Evolutionary conservation across 495 filamentous ascomycete species (phyloP).

Genomic region (Xylaria palmicola): DNA sequence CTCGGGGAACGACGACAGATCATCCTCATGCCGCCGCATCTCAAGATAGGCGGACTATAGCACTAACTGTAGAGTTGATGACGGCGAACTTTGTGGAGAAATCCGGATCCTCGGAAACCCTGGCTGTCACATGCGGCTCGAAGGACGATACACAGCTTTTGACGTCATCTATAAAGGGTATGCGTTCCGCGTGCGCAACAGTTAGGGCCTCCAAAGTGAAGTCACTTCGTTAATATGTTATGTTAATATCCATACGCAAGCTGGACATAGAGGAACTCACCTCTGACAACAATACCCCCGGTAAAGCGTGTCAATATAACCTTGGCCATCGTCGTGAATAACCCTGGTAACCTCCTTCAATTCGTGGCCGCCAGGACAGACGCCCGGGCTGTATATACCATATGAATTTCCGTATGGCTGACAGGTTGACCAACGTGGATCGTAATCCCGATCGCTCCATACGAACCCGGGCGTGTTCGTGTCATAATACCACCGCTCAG

Average conservation of each 20-base stretch:
- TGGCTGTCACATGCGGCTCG: not conserved
- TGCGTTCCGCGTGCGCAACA: no score
- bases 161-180: not conserved
- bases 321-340: not conserved
- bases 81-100: not conserved
- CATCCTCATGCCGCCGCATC: not conserved
- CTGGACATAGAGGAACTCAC: not conserved
- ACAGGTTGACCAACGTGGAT: not conserved
- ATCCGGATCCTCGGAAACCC: no score
- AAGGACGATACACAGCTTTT: not conserved
- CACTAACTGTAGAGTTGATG: not conserved
- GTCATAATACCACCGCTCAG: not conserved
- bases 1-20: not conserved
- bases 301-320: not conserved
- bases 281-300: not conserved
- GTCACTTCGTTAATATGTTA: not conserved
- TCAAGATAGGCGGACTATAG: not conserved
- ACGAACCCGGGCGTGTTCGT: not conserved
- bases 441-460: not conserved
- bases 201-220: not conserved
- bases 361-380: not conserved
- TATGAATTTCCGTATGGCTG: not conserved
- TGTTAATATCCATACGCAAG: not conserved
- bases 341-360: not conserved
- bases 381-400: not conserved